Conservation (phyloP, 2,329 filamentous ascomycete species). For the Alternaria arbusti region DNA sequence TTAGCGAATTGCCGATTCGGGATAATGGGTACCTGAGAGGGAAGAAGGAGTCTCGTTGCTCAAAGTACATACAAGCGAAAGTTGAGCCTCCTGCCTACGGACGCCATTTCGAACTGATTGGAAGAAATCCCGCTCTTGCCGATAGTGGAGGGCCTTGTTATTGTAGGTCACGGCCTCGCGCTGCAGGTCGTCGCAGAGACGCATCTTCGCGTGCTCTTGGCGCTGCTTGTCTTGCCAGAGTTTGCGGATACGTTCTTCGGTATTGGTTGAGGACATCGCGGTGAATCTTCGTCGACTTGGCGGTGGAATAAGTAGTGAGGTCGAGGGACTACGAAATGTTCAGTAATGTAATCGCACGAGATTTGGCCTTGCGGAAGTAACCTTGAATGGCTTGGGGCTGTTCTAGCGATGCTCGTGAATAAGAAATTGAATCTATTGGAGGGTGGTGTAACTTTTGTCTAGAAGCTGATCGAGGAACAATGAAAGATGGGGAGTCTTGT, state of each 20-base stretch:
- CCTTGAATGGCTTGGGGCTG: background rate
- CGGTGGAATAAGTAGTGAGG: background rate
- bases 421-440: background rate
- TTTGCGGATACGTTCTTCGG: background rate
- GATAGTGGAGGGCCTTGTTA: background rate
- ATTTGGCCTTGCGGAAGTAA: background rate
- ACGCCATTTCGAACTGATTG: background rate
- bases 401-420: background rate
- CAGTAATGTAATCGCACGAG: background rate
- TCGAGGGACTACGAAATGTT: background rate
- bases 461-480: background rate
- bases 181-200: background rate
- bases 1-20: background rate
- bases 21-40: background rate
- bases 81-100: background rate
- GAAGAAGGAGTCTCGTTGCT: background rate
- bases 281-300: background rate
- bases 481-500: background rate
- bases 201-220: background rate
- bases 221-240: background rate
- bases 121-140: background rate
- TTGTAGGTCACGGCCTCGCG: background rate
- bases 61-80: background rate
- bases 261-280: background rate
- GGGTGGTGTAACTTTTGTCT: accelerated